These are phyloP conservation scores for Pneumocystis oryctolagi DNA, from an alignment of 1,139 yeast genomes.

Conservation along the genomic window DNA sequence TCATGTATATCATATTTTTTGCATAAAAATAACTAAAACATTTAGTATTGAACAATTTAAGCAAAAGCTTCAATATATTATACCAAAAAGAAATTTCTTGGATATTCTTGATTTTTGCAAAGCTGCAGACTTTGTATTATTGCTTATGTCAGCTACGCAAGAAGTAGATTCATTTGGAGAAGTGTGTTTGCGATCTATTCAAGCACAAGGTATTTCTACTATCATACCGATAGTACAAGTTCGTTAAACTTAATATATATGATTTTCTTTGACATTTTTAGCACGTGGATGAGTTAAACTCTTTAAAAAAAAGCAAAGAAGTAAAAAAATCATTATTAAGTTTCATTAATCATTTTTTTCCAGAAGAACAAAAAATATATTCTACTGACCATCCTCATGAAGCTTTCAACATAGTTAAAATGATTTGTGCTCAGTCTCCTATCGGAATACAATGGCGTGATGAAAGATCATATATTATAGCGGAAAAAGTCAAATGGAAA, in stretches of 20 bases:
- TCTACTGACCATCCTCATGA: constrained; percentile 58
- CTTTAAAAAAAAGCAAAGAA: constrained; percentile 63
- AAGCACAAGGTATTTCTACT: constrained; percentile 83
- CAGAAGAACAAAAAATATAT: constrained; percentile 54
- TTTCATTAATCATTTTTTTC: constrained; percentile 68
- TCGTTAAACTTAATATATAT: neutral
- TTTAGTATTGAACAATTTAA: constrained; percentile 51
- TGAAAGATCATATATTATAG: constrained; percentile 68
- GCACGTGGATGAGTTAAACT: constrained; percentile 52
- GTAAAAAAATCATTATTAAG: constrained; percentile 68
- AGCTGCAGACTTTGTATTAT: constrained; percentile 73
- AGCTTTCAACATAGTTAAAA: constrained; percentile 53
- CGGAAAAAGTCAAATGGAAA: constrained; percentile 46
- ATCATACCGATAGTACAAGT: constrained; percentile 54
- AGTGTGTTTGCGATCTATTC: constrained; percentile 70
- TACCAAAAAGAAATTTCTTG: constrained; percentile 57
- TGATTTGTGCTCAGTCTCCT: constrained; percentile 74
- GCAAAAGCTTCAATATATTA: constrained; percentile 55
- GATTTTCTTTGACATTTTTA: constrained; percentile 19
- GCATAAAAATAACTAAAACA: constrained; percentile 29
- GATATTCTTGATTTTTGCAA: constrained; percentile 74
- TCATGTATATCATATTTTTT: constrained; percentile 23
- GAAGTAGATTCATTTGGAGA: constrained; percentile 84
- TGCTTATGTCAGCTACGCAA: constrained; percentile 68
- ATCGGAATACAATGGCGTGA: constrained; percentile 85